phyloP scores from a whole-genome alignment of 2,329 filamentous ascomycete species.

The Colletotrichum navitas region DNA sequence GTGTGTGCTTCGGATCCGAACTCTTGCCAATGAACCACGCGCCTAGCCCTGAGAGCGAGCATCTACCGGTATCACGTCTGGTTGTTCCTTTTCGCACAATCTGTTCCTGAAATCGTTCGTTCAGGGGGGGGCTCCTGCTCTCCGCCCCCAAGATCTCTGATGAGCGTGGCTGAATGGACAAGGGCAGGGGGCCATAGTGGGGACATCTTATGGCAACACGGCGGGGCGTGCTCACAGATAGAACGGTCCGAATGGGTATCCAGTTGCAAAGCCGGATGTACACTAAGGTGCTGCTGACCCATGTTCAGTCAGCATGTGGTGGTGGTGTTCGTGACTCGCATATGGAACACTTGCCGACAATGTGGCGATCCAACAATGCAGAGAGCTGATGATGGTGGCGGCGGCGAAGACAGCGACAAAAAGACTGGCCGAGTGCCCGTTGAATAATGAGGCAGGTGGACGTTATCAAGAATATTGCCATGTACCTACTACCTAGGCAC shows the following conservation, averaged over 20 bases:
- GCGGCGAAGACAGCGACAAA: neutral
- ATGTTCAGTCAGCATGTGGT: slow-evolving; percentile 35
- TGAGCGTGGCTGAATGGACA: slow-evolving; percentile 24
- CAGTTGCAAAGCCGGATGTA: neutral
- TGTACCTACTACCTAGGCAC: neutral
- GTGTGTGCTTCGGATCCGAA: slow-evolving; percentile 42
- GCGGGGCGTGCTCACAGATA: slow-evolving; percentile 18
- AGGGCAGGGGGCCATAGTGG: slow-evolving; percentile 22
- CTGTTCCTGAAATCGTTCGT: slow-evolving; percentile 38
- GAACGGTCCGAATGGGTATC: slow-evolving; percentile 36
- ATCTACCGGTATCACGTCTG: slow-evolving; percentile 36
- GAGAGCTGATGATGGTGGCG: slow-evolving; percentile 18
- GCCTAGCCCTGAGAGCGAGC: slow-evolving; percentile 33
- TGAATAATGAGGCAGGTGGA: neutral
- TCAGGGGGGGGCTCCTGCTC: slow-evolving; percentile 35
- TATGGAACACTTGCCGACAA: slow-evolving; percentile 33
- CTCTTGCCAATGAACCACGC: slow-evolving; percentile 25
- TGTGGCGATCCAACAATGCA: slow-evolving; percentile 36
- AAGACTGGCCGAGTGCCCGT: neutral
- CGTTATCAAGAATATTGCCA: neutral
- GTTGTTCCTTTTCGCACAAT: slow-evolving; percentile 37
- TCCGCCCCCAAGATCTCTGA: slow-evolving; percentile 42
- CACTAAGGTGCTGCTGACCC: slow-evolving; percentile 33
- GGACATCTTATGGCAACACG: neutral
- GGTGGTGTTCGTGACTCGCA: slow-evolving; percentile 37